Base-by-base conservation (phyloP, 129 eudicot genomes). In the Sambucus nigra region DNA sequence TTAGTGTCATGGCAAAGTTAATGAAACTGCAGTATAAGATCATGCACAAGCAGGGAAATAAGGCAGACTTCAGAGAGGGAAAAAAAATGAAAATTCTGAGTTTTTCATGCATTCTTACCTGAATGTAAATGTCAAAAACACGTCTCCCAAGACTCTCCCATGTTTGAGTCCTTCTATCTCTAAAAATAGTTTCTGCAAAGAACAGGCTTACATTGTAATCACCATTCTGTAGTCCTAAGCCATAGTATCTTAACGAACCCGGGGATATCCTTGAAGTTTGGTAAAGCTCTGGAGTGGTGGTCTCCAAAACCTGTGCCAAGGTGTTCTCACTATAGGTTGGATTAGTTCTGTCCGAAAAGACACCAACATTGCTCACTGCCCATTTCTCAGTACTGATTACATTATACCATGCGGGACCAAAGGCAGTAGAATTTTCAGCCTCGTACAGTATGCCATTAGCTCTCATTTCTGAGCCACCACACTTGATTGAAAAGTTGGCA, bases 211-310 rank as follows among this genome's bases (percentile, higher is more conserved):
- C 61, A 27, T 60, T 73, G 51, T 78, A 78, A 25, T 70, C 71
- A 18, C 84, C 80, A 32, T 78, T 73, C 58, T 55, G 20, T 21
- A 78, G 65, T 42, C 84, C 84, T 29, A 78, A 74, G 19, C 84
- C 84, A 29, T 78, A 78, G 56, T 78, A 78, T 64, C 85, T 70
- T 22, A 78, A 74, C 0, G 85, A 78, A 1, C 80, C 80, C 2
- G 80, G 73, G 25, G 85, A 78, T 20, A 57, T 67, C 39, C 85
- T 65, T 20, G 80, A 61, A 26, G 80, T 78, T 50, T 51, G 66
- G 60, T 61, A 78, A 38, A 78, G 77, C 51, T 65, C 77, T 14
- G 85, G 68, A 57, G 61, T 65, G 44, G 57, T 53, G 38, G 77
- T 60, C 44, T 74, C 73, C 0, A 63, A 49, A 18, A 78, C 64